Evolutionary conservation across 345 rosid genomes (phyloP).

Genomic region (Microthlaspi erraticum): DNA sequence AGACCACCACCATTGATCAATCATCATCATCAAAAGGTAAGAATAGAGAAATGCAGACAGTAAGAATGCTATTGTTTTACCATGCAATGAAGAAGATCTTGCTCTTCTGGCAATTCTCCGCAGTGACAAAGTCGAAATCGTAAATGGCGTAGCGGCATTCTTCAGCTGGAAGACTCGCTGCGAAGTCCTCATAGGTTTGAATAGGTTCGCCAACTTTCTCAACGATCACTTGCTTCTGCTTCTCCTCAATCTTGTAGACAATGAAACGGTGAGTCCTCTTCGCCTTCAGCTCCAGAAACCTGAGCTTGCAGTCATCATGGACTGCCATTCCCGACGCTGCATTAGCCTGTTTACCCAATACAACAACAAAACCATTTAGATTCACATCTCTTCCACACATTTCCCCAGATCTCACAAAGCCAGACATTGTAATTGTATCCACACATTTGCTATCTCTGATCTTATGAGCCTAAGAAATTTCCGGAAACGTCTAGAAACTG

Average conservation of each 20-base stretch:
- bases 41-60: not conserved
- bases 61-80: constrained; percentile 22
- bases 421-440: not conserved
- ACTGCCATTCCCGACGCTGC: constrained; percentile 66
- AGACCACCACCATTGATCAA: constrained; percentile 4
- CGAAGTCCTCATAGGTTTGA: constrained; percentile 55
- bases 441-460: constrained; percentile 18
- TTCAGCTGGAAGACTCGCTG: constrained; percentile 59
- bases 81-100: constrained; percentile 67
- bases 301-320: constrained; percentile 65
- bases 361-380: constrained; percentile 2
- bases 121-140: constrained; percentile 62
- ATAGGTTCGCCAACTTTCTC: constrained; percentile 62
- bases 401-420: constrained; percentile 12
- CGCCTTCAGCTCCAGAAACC: constrained; percentile 59
- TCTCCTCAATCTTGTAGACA: constrained; percentile 63
- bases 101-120: constrained; percentile 61
- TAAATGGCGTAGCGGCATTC: constrained; percentile 51
- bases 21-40: not conserved
- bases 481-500: not conserved
- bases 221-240: constrained; percentile 62
- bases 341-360: constrained; percentile 48
- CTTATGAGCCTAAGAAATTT: not conserved
- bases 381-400: constrained; percentile 8
- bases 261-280: constrained; percentile 61